Base-by-base conservation (phyloP, 148 eudicot species). In the Cornus suecica region DNA sequence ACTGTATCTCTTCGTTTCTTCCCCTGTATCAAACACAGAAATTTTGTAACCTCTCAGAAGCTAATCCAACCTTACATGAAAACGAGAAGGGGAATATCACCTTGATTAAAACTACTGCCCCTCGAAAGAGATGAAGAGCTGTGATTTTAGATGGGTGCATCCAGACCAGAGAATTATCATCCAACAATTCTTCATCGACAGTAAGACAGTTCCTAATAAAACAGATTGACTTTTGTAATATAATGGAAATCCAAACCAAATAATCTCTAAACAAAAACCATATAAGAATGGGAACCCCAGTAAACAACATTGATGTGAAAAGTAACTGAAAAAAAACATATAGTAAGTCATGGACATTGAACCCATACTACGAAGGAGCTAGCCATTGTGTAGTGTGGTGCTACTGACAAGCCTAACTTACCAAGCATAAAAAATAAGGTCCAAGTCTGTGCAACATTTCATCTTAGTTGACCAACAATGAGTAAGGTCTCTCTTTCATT, bases 1-100 rank as follows among this genome's bases (percentile, higher is more conserved):
- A 83, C 64, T 5, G 85, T 83, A 22, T 83, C 85, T 27, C 41
- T 83, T 37, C 83, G 66, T 73, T 83, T 83, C 65, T 79, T 83
- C 56, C 85, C 85, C 85, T 83, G 70, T 13, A 81, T 8, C 10
- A 51, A 20, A 34, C 1, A 54, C 41, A 70, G 42, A 37, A 11
- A n/a, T 16, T 77, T 62, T 15, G 31, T 51, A 48, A 76, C 71
- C 62, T 48, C 52, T 45, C 37, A 27, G 0, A 52, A 70, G 34
- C 25, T 2, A 48, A 27, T 52, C 10, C 78, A 30, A 31, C 28
- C 26, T 15, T 11, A 28, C n/a, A 29, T 27, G 22, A 51, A 63
- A 56, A 5, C 6, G 3, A 20, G 24, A 66, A 60, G 10, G 45
- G 22, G 42, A 71, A 73, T 5, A 26, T 64, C 62, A 83, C 85